Base-by-base conservation (phyloP, 441 rosid species). In the Biscutella laevigata region DNA sequence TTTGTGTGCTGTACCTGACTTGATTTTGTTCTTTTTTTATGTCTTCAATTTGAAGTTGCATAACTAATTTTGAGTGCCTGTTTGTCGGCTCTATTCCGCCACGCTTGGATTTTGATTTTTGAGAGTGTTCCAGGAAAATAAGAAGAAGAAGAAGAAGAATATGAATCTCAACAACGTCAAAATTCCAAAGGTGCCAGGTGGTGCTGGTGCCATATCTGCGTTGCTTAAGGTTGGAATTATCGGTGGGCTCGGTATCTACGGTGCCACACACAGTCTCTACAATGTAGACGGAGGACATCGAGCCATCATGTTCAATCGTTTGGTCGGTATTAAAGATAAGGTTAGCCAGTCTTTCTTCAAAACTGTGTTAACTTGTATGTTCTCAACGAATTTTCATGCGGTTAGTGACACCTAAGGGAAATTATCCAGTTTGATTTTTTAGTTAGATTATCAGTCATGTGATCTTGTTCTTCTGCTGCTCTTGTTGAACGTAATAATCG, bases 141-240 rank as follows among this genome's bases (percentile, higher is more conserved):
- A n/a, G n/a, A n/a, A n/a, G n/a, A n/a, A n/a, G n/a, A n/a, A n/a
- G n/a, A n/a, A 12, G 35, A 26, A 32, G 10, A 20, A 4, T 55
- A 84, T 84, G 96, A 83, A 81, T 69, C 57, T 88, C 70, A 80
- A 79, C 46, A 84, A 84, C 53, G 73, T 82, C 35, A 63, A 64
- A 43, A 53, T 65, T 42, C 96, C 96, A 6, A 88, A 80, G 69
- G 62, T 84, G 57, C 88, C 94, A 1, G 83, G 91, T 7, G 79
- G 82, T 36, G 94, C n/a, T n/a, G n/a, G 88, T 58, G 78, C 86
- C 5, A 47, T 71, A 7, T 75, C 90, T 37, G 66, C 82, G 45
- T 41, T 89, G 73, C 37, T 89, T 62, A 85, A 78, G 77, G 30
- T 80, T 21, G 92, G 92, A 57, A 58, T 81, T 14, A 22, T 86